Evolutionary conservation across 352 stramenopile species (phyloP), one percentile per base, ranked within the genome.

Genomic region (Globisporangium spiculum): DNA sequence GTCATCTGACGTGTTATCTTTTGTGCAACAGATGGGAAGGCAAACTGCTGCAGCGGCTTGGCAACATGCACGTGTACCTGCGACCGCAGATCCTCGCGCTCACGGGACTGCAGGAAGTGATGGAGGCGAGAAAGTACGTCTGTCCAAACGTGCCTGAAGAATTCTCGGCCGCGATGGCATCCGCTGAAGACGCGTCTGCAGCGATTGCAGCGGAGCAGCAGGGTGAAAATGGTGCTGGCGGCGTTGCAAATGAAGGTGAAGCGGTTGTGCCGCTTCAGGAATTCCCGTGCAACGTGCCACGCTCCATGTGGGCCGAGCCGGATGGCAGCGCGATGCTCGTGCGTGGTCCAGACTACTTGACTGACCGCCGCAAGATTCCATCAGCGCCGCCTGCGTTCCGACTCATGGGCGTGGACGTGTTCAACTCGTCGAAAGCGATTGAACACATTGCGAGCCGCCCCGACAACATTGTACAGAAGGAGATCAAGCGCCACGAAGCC

Each of bases 91-190:
- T 91, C 27, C 66, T 90, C 48, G 77, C 81, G 58, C 64, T 91
- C 34, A 77, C 79, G 3, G 83, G 84, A 0, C 65, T 93, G 12
- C 69, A 89, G 24, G 85, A 91, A 65, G 80, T 89, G 26, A 90
- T 91, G 83, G 85, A 93, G 48, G 83, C 83, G 24, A 78, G 81
- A 26, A 91, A 93, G 64, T 93, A 90, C 62, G 82, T 90, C 46
- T 89, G 79, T 22, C 81, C 81, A 2, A 90, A 92, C 63, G 77
- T 90, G 12, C 73, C 83, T 0, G 83, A 90, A 56, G 80, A 87
- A 56, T 88, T 93, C 48, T 75, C 78, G 1, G 73, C 77, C 4
- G 79, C 69, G 0, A 71, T 86, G 57, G 74, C 72, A 20, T 76
- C 79, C 12, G 58, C 67, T 6, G 78, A 73, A 3, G 60, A 60